These are phyloP conservation scores for Paxillus rubicundulus DNA, from an alignment of 768 basidiomycete species.

Conservation along the genomic window DNA sequence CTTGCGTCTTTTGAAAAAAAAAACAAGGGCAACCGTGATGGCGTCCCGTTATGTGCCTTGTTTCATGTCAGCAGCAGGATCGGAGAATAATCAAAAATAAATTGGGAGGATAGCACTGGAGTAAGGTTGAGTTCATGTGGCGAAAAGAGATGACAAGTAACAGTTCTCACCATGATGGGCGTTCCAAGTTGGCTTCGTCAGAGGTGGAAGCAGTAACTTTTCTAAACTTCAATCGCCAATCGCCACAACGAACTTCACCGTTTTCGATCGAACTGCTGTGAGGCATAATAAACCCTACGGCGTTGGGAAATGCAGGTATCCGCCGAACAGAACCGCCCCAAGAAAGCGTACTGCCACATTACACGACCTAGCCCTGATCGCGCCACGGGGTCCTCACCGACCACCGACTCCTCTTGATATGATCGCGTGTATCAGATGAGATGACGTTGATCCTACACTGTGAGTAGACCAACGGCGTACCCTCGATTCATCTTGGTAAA, in stretches of 20 bases:
- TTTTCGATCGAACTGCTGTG: not conserved
- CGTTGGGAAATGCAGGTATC: not conserved
- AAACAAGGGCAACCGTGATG: not conserved
- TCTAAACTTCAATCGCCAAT: not conserved
- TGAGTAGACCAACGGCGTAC: not conserved
- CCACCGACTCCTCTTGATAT: no score
- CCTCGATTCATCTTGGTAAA: not conserved
- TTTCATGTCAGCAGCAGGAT: not conserved
- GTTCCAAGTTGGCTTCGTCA: not conserved
- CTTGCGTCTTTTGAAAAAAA: not conserved
- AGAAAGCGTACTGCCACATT: not conserved
- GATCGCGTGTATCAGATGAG: not conserved
- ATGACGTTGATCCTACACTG: not conserved
- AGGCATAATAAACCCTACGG: not conserved
- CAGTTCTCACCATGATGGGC: not conserved
- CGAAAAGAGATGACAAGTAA: no score
- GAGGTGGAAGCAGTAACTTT: not conserved
- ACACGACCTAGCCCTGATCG: no score
- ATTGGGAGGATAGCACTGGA: no score
- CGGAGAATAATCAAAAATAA: no score
- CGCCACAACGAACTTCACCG: not conserved
- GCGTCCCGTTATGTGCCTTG: not conserved
- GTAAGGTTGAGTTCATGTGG: no score
- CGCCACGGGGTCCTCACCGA: no score
- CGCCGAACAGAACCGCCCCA: not conserved